phyloP scores from a whole-genome alignment of 495 filamentous ascomycete genomes.

The Daldinia loculata region DNA sequence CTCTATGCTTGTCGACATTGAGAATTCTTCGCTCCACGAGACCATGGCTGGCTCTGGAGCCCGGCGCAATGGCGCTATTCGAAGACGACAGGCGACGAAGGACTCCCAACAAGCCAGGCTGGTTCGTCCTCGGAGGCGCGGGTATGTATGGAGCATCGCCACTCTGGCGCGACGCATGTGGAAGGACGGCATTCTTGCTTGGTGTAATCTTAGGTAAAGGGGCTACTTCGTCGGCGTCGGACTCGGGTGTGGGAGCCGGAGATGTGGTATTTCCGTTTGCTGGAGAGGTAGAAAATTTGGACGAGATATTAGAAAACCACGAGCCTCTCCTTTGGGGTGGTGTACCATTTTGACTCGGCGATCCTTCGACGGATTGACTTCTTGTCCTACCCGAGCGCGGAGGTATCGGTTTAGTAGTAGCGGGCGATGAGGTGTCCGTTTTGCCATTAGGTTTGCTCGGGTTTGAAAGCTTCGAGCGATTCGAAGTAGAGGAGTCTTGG shows the following conservation, averaged over 20 bases:
- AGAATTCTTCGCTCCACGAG: constrained; percentile 80
- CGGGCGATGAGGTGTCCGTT: constrained; percentile 2
- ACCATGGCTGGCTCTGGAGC: constrained; percentile 57
- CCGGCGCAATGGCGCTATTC: constrained; percentile 55
- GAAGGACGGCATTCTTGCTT: constrained; percentile 62
- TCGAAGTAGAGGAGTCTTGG: constrained; percentile 22
- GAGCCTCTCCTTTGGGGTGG: constrained; percentile 70
- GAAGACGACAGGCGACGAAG: constrained; percentile 83
- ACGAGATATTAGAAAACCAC: constrained; percentile 92
- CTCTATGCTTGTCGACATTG: constrained; percentile 82
- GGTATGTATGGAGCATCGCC: constrained; percentile 71
- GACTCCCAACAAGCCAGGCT: constrained; percentile 81
- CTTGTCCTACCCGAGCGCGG: constrained; percentile 36
- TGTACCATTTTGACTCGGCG: constrained; percentile 29
- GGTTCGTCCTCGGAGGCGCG: constrained; percentile 67
- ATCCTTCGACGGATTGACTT: constrained; percentile 35
- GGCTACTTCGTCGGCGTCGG: constrained; percentile 62
- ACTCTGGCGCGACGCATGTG: constrained; percentile 57
- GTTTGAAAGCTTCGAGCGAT: constrained; percentile 21
- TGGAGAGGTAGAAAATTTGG: constrained; percentile 84
- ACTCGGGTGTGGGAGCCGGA: constrained; percentile 52
- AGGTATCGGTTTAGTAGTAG: constrained; percentile 38
- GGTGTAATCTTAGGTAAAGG: constrained; percentile 64
- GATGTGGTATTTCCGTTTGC: constrained; percentile 55
- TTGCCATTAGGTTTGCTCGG: constrained; percentile 40